These are phyloP conservation scores for Vachellia collinsii DNA, from an alignment of 306 rosid species.

Conservation along the genomic window DNA sequence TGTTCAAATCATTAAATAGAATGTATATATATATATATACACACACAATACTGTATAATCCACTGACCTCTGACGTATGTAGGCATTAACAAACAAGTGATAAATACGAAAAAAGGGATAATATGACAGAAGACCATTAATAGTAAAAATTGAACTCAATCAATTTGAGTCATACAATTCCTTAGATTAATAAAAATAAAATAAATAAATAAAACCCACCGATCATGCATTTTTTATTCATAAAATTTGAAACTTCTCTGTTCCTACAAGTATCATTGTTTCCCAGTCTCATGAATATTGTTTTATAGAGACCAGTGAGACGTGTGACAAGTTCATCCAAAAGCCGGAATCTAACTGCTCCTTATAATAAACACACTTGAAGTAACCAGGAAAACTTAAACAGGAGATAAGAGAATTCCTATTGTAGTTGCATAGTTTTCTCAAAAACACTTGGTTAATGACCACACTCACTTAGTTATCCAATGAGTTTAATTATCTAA, in stretches of 20 bases:
- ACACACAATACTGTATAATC: constrained; percentile 13
- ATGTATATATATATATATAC: too few relatives aligned
- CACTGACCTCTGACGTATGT: constrained; percentile 4
- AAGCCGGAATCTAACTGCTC: not conserved
- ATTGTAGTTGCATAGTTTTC: not conserved
- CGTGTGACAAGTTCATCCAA: not conserved
- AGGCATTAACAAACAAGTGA: constrained; percentile 7
- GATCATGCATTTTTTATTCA: not conserved
- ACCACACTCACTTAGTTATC: not conserved
- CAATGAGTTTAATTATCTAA: not conserved
- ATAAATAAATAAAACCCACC: not conserved
- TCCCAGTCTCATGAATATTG: not conserved
- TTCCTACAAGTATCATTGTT: not conserved
- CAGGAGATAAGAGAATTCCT: not conserved
- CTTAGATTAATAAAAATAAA: not conserved
- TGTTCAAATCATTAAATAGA: constrained; percentile 26
- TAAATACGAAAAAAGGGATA: not conserved
- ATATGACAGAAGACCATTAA: not conserved
- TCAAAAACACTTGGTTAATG: not conserved
- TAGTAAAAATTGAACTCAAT: not conserved
- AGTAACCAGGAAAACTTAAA: not conserved
- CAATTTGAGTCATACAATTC: not conserved
- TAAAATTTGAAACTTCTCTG: not conserved
- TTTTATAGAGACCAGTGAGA: not conserved
- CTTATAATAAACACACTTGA: not conserved